phyloP scores from a whole-genome alignment of 768 basidiomycete species.

The Hericium rajendrae region DNA sequence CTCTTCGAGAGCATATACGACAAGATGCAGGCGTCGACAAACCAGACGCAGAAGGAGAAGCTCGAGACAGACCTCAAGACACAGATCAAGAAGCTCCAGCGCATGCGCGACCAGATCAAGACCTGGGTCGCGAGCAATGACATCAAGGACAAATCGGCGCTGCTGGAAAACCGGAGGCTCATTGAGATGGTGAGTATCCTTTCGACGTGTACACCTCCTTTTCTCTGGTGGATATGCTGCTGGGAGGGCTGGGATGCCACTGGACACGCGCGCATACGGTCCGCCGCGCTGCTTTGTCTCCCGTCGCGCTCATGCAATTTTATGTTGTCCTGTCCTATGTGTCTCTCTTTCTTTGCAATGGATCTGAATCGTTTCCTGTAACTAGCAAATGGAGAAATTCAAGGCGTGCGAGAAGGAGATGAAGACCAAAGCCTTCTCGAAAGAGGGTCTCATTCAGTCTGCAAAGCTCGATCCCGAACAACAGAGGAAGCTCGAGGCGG shows the following conservation, averaged over 20 bases:
- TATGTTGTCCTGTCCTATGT: background rate
- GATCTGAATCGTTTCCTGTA: slow-evolving; percentile 1
- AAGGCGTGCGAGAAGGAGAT: slow-evolving; percentile 99
- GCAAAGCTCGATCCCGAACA: slow-evolving; percentile 94
- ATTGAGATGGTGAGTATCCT: slow-evolving; percentile 82
- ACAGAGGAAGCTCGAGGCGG: slow-evolving; percentile 89
- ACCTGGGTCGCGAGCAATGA: slow-evolving; percentile 97
- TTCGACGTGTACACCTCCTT: slow-evolving; percentile 1
- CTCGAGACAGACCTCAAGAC: slow-evolving; percentile 92
- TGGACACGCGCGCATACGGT: background rate
- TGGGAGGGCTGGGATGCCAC: background rate
- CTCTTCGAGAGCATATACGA: slow-evolving; percentile 93
- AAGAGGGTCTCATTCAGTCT: slow-evolving; percentile 92
- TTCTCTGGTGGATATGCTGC: too few species aligned
- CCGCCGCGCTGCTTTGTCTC: background rate
- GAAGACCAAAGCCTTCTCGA: slow-evolving; percentile 99
- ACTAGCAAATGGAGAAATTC: slow-evolving; percentile 99
- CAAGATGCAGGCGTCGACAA: slow-evolving; percentile 94
- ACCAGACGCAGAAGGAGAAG: slow-evolving; percentile 98
- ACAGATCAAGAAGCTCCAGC: slow-evolving; percentile 94
- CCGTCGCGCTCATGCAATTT: background rate
- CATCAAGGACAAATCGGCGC: slow-evolving; percentile 93
- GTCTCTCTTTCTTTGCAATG: slow-evolving; percentile 6
- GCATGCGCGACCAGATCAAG: slow-evolving; percentile 80
- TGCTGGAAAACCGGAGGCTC: slow-evolving; percentile 88